A percentile compares a stretch with the other conserved stretches of the same genome.
These are phyloP conservation scores for Annona cherimola DNA, from an alignment of 164 flowering plant species.

Conservation along the genomic window DNA sequence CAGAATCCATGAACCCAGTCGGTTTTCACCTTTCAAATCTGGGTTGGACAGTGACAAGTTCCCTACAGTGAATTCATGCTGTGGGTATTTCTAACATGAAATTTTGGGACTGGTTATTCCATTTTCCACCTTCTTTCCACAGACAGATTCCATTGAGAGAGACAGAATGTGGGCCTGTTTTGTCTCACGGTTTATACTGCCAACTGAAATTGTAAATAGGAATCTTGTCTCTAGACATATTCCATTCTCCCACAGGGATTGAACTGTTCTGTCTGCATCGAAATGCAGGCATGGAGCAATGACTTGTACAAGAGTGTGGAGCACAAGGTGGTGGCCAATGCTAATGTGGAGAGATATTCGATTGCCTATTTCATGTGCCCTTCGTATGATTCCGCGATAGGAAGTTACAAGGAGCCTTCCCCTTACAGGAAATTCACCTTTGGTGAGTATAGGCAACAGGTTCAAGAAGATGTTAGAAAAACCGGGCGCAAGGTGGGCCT, in stretches of 20 bases:
- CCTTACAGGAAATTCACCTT: constrained; percentile 60
- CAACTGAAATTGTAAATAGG: too few relatives aligned
- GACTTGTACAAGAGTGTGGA: constrained; percentile 65
- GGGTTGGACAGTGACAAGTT: not conserved
- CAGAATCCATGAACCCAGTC: not conserved
- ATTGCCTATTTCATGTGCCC: constrained; percentile 82
- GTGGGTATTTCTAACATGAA: not conserved
- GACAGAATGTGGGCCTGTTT: not conserved
- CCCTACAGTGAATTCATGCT: not conserved
- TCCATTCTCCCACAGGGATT: not conserved
- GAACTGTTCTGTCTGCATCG: not conserved
- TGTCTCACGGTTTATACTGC: too few relatives aligned
- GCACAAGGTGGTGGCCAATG: constrained; percentile 67
- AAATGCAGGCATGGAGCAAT: constrained; percentile 80
- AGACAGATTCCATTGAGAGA: not conserved
- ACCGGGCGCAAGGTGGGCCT: constrained; percentile 71
- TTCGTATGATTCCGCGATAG: constrained; percentile 50
- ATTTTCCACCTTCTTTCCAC: not conserved
- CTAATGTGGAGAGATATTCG: constrained; percentile 56
- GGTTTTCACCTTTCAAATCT: not conserved
- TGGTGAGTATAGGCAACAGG: constrained; percentile 55
- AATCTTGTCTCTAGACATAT: too few relatives aligned
- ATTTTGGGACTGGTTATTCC: not conserved
- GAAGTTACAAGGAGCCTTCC: constrained; percentile 52
- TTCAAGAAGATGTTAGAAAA: constrained; percentile 56